These are phyloP conservation scores for Phytophthora melonis DNA, from an alignment of 352 stramenopile genomes.

Conservation along the genomic window DNA sequence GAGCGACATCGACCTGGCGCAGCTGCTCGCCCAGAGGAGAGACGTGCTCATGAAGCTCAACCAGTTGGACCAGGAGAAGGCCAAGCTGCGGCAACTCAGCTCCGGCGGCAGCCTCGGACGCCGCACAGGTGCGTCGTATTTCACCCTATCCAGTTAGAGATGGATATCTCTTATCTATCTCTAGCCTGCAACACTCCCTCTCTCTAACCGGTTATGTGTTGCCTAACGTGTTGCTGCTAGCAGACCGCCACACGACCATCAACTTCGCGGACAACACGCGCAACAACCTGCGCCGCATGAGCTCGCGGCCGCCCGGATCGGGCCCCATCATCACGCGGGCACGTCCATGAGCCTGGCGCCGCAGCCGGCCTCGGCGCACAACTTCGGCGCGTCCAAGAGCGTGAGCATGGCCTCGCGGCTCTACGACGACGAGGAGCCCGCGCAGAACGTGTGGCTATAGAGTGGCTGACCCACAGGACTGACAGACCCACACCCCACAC, in stretches of 20 bases:
- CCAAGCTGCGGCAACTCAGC: conserved; percentile 57
- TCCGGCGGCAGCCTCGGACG: conserved; percentile 26
- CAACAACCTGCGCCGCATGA: conserved; percentile 71
- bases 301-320: conserved; percentile 46
- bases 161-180: neutral
- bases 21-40: conserved; percentile 74
- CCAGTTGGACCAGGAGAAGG: conserved; percentile 55
- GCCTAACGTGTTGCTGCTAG: neutral
- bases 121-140: conserved; percentile 53
- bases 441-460: conserved; percentile 84
- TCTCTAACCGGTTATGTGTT: too few species aligned
- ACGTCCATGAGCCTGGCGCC: conserved; percentile 68
- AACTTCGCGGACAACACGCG: conserved; percentile 41
- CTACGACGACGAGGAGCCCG: conserved; percentile 75
- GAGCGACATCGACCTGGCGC: conserved; percentile 84
- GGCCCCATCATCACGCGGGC: conserved; percentile 56
- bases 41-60: conserved; percentile 82
- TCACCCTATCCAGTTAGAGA: neutral
- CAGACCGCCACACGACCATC: conserved; percentile 48
- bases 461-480: conserved; percentile 9
- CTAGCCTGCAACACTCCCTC: neutral
- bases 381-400: conserved; percentile 74
- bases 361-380: conserved; percentile 47
- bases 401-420: conserved; percentile 65
- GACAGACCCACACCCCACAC: conserved; percentile 3